Percentiles rank a stretch among this genome's conserved stretches.
These are phyloP conservation scores for Anisodus tanguticus DNA, from an alignment of 257 asterid genomes.

Conservation along the genomic window DNA sequence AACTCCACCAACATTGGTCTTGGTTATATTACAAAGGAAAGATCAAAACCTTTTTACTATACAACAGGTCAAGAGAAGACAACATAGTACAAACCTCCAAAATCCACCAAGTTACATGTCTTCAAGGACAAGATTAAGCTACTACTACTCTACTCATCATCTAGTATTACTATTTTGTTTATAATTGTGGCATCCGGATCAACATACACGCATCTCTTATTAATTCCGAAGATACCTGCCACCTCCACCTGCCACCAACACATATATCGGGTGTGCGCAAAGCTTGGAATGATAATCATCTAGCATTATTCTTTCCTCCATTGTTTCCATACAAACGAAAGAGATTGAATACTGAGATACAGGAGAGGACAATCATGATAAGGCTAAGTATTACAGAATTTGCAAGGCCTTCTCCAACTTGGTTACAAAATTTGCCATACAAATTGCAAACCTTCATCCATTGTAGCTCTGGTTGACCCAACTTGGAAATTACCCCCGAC, in stretches of 20 bases:
- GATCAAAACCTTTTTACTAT: not conserved
- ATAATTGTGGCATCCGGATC: not conserved
- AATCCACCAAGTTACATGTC: constrained; percentile 30
- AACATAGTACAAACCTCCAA: constrained; percentile 30
- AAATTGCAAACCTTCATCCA: constrained; percentile 83
- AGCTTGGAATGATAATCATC: constrained; percentile 36
- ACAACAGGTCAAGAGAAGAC: not conserved
- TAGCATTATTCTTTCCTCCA: constrained; percentile 51
- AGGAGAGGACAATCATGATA: constrained; percentile 63
- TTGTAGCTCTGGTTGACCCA: constrained; percentile 75
- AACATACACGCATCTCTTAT: not conserved
- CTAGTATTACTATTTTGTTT: constrained; percentile 42
- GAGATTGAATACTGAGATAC: constrained; percentile 83
- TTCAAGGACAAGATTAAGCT: constrained; percentile 25
- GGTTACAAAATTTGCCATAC: constrained; percentile 83
- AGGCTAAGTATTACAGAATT: constrained; percentile 61
- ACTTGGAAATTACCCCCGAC: constrained; percentile 63
- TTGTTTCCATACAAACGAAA: constrained; percentile 79
- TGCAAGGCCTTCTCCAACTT: constrained; percentile 79
- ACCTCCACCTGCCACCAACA: not conserved
- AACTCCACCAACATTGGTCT: not conserved
- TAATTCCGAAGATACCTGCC: not conserved
- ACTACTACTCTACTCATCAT: constrained; percentile 33
- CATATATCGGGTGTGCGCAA: no score
- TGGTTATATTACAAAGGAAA: not conserved